phyloP scores from a whole-genome alignment of 805 yeast genomes.

The Metschnikowia kofuensis region DNA sequence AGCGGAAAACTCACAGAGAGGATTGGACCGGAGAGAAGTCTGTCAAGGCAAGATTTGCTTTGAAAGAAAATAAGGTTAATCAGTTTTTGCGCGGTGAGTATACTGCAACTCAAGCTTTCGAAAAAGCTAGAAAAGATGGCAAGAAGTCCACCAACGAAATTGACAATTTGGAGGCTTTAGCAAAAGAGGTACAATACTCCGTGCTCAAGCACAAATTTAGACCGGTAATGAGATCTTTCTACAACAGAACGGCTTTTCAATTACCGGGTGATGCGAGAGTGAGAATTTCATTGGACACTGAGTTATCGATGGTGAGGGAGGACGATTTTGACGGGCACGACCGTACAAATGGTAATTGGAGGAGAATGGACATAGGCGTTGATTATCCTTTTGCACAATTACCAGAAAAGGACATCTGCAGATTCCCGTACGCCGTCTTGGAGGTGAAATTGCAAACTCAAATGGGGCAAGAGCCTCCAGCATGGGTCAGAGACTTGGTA shows the following conservation, averaged over 20 bases:
- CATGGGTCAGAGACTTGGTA: conserved; percentile 92
- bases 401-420: conserved; percentile 78
- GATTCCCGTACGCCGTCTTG: conserved; percentile 96
- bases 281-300: conserved; percentile 96
- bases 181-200: conserved; percentile 89
- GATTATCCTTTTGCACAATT: conserved; percentile 92
- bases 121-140: conserved; percentile 89
- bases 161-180: conserved; percentile 87
- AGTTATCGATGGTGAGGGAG: conserved; percentile 95
- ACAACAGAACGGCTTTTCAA: conserved; percentile 98
- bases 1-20: conserved; percentile 96
- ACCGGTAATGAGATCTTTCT: conserved; percentile 94
- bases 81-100: conserved; percentile 77
- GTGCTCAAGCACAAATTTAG: conserved; percentile 79
- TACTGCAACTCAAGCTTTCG: conserved; percentile 87
- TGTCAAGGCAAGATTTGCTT: conserved; percentile 94
- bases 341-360: conserved; percentile 92
- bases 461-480: conserved; percentile 98
- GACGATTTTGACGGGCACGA: conserved; percentile 93
- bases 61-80: conserved; percentile 89
- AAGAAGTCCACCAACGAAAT: conserved; percentile 84
- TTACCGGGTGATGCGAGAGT: conserved; percentile 99
- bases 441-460: conserved; percentile 98
- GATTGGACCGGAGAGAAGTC: conserved; percentile 99
- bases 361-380: conserved; percentile 97